A percentile compares a stretch with the other conserved stretches of the same genome.
phyloP scores from a whole-genome alignment of 2,329 filamentous ascomycete genomes.

The Talaromyces verruculosus region DNA sequence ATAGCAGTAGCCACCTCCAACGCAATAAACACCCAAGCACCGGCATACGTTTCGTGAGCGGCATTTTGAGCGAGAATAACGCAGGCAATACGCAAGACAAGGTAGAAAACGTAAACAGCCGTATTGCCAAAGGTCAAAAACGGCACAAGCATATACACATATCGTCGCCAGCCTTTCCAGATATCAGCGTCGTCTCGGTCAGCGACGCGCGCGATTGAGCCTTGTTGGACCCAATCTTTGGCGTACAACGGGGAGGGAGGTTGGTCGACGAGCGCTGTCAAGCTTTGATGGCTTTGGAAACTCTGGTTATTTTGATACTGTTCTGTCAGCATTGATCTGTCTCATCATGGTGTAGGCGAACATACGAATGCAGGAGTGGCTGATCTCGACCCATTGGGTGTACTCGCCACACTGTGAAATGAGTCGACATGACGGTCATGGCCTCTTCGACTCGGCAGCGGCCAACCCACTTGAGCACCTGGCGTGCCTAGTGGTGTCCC shows the following conservation, averaged over 20 bases:
- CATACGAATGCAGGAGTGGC: conserved; percentile 34
- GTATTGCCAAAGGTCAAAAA: conserved; percentile 39
- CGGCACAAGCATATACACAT: conserved; percentile 36
- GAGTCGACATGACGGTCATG: conserved; percentile 22
- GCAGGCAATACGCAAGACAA: conserved; percentile 54
- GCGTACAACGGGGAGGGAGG: conserved; percentile 32
- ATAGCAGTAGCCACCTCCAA: conserved; percentile 56
- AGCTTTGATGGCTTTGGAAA: conserved; percentile 37
- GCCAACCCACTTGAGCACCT: conserved; percentile 22
- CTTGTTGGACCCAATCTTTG: conserved; percentile 41
- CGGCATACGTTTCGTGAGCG: conserved; percentile 44
- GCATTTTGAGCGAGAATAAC: conserved; percentile 53
- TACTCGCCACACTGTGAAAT: conserved; percentile 26
- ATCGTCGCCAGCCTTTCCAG: conserved; percentile 41
- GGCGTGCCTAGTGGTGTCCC: not conserved
- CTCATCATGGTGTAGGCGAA: not conserved
- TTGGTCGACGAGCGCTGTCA: conserved; percentile 36
- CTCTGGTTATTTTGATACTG: conserved; percentile 28
- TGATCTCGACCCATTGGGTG: conserved; percentile 33
- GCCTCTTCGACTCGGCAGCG: conserved; percentile 22
- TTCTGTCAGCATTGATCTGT: conserved; percentile 10
- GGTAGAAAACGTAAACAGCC: conserved; percentile 47
- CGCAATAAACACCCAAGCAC: conserved; percentile 59
- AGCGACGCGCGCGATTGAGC: conserved; percentile 38
- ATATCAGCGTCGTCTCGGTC: conserved; percentile 40